These are phyloP conservation scores for Verticillium klebahnii DNA, from an alignment of 2,329 filamentous ascomycete species.

Conservation along the genomic window DNA sequence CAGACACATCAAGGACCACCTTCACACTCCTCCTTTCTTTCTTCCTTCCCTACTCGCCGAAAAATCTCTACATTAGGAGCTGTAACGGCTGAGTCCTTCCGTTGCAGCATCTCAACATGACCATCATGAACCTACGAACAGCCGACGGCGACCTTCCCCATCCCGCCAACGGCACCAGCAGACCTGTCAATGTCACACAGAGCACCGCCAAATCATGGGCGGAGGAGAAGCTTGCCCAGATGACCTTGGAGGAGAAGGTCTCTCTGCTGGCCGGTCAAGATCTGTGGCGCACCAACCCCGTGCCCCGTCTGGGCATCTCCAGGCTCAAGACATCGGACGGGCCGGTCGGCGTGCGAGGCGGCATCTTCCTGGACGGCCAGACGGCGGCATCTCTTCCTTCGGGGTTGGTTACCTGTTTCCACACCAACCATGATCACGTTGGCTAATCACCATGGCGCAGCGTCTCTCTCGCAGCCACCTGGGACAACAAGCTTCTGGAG, in stretches of 20 bases:
- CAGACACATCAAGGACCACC: too few relatives aligned
- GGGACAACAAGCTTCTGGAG: slow-evolving; percentile 17
- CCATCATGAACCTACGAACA: background rate
- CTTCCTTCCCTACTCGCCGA: too few relatives aligned
- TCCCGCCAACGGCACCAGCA: background rate
- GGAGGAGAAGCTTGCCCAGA: background rate
- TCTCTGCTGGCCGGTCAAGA: slow-evolving; percentile 5
- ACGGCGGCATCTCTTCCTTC: background rate
- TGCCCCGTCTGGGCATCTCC: slow-evolving; percentile 10
- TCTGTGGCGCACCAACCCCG: slow-evolving; percentile 12
- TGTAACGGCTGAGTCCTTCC: too few relatives aligned
- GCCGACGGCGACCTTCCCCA: background rate
- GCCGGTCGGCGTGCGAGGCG: slow-evolving; percentile 16
- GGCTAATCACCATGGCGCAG: slow-evolving; percentile 15
- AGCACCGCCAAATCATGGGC: background rate
- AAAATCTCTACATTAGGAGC: too few relatives aligned
- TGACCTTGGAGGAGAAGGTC: slow-evolving; percentile 8
- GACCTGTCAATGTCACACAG: background rate
- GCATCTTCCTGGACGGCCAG: slow-evolving; percentile 13
- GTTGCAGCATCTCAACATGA: background rate
- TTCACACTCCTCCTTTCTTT: too few relatives aligned
- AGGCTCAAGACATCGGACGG: slow-evolving; percentile 15
- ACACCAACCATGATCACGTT: background rate
- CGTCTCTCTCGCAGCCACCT: slow-evolving; percentile 21
- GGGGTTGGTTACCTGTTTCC: background rate